A percentile compares a stretch with the other conserved stretches of the same genome.
Evolutionary conservation across 2,329 filamentous ascomycete species (phyloP).

Genomic region (Ceratocystis diversiconidia): DNA sequence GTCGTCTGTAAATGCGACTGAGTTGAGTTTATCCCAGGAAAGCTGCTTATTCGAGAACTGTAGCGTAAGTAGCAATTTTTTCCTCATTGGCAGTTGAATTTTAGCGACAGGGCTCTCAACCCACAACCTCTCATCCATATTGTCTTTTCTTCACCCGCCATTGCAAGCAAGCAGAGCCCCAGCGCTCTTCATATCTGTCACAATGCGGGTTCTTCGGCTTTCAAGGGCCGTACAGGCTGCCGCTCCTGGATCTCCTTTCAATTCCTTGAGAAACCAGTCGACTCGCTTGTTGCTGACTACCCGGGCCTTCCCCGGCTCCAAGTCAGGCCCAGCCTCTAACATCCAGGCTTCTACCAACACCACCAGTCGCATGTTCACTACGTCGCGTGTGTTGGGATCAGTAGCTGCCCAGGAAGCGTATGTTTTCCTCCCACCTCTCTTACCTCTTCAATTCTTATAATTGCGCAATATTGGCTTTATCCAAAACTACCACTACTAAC

Average conservation of each 20-base stretch:
- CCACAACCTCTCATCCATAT: background rate
- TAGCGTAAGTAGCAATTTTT: conserved; percentile 12
- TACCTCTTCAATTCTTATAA: background rate
- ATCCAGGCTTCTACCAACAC: background rate
- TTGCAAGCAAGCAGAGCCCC: background rate
- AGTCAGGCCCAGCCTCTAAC: background rate
- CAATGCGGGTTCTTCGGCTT: conserved; percentile 17
- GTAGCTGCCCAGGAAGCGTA: conserved; percentile 32
- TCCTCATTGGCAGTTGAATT: conserved; percentile 1
- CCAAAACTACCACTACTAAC: background rate
- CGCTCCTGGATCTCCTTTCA: conserved; percentile 8
- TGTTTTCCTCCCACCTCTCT: conserved; percentile 18
- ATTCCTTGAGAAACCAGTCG: conserved; percentile 10
- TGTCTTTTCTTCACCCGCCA: background rate
- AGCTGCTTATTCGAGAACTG: background rate
- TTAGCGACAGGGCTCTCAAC: background rate
- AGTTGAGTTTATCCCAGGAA: background rate
- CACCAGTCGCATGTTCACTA: conserved; percentile 15
- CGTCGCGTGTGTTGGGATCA: conserved; percentile 18
- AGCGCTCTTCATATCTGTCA: conserved; percentile 4
- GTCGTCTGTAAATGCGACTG: background rate
- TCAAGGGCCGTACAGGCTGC: conserved; percentile 11
- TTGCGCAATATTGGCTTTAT: background rate
- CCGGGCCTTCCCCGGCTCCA: conserved; percentile 8
- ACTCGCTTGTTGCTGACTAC: conserved; percentile 8